Conservation (phyloP, 192 early-diverging fungal genomes). For the Coemansia sp. region DNA sequence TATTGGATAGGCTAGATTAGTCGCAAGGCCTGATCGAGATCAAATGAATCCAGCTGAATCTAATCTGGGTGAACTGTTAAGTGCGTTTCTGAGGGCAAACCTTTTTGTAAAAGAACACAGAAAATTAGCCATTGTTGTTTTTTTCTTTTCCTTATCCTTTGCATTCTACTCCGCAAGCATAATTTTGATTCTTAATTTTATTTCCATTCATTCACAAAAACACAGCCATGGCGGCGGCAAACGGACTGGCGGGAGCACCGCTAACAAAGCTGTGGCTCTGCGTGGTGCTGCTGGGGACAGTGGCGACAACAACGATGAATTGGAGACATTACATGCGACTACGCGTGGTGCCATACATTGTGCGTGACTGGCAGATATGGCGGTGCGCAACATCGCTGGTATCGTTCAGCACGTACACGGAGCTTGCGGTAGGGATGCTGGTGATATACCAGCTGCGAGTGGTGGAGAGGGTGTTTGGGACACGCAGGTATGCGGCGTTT, state of each 20-base stretch:
- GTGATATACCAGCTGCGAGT: constrained; percentile 23
- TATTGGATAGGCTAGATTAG: too few relatives aligned
- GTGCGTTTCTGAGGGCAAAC: too few relatives aligned
- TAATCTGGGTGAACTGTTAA: too few relatives aligned
- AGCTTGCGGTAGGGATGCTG: not conserved
- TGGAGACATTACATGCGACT: constrained; percentile 12
- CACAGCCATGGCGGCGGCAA: not conserved
- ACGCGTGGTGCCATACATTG: constrained; percentile 7
- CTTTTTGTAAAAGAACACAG: too few relatives aligned
- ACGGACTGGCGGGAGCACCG: constrained; percentile 12
- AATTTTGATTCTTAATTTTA: not conserved
- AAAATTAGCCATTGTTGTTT: too few relatives aligned
- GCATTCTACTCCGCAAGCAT: too few relatives aligned
- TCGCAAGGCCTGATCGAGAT: too few relatives aligned
- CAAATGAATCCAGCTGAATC: too few relatives aligned
- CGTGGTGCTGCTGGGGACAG: constrained; percentile 1
- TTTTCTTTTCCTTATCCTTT: not conserved
- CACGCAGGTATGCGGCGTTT: constrained; percentile 26
- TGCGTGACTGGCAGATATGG: constrained; percentile 12
- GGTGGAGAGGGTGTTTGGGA: constrained; percentile 26
- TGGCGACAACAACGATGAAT: not conserved
- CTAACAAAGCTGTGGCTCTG: constrained; percentile 20
- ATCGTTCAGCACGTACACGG: constrained; percentile 5
- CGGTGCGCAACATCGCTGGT: constrained; percentile 9
- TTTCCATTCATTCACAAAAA: not conserved